Evolutionary conservation across 192 early-diverging fungal genomes (phyloP), one percentile per base, ranked within the genome.

Genomic region (Oehlia diaphana): DNA sequence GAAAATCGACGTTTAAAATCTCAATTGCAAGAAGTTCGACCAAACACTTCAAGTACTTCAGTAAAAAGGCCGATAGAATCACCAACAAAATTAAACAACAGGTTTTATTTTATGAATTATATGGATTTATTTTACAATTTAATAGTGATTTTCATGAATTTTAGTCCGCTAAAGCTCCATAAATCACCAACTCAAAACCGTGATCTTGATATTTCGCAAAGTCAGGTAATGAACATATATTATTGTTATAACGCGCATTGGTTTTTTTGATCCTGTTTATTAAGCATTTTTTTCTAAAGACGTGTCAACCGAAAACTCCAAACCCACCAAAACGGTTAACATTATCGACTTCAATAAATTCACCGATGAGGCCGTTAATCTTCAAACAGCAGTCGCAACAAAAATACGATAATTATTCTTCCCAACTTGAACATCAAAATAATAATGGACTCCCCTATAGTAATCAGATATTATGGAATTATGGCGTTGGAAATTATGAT

Each of bases 1-100:
- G 74, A 76, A 76, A 76, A 76, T 42, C 13, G 33, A 64, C 50
- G 61, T 9, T 42, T 76, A 42, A 76, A 76, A 63, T 28, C 61
- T 19, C 50, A 76, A 76, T n/a, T 76, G 35, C 50, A 76, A 76
- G 58, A 76, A 19, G 9, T 21, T 19, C 16, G 61, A 7, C 12
- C 61, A 42, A 61, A 37, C 9, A 13, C 13, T 8, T 4, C 37
- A 42, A 61, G 37, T n/a, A 13, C 13, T 42, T 12, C 28, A 28
- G 14, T 14, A 19, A 74, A 74, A 13, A 50, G 28, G 12, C 14
- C 26, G 14, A 19, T 50, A 53, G 74, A 76, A 39, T 76, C 53
- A 6, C n/a, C 37, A n/a, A 21, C 10, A 19, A 28, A 33, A 21
- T 50, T 35, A 12, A 62, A 74, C 31, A 13, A 9, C 23, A 76